phyloP scores from a whole-genome alignment of 305 asterid genomes.

The Solanum aculeatissimum region DNA sequence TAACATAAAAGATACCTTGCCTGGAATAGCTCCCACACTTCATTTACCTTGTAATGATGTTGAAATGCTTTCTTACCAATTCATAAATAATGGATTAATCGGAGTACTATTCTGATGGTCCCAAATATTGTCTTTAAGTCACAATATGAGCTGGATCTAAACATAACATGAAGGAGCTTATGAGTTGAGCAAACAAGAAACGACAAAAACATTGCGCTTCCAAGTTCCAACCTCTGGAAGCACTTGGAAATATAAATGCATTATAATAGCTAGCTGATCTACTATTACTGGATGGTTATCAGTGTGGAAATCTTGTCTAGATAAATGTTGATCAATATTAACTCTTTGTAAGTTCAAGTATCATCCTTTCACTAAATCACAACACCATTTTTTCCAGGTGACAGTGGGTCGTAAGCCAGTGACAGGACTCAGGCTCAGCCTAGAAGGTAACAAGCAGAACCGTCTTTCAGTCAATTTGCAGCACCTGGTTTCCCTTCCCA shows the following conservation, averaged over 20 bases:
- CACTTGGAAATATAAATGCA: background rate
- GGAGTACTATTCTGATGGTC: background rate
- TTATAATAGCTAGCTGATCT: background rate
- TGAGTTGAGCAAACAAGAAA: background rate
- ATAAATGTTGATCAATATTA: background rate
- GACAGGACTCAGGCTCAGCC: slow-evolving; percentile 86
- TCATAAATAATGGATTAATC: background rate
- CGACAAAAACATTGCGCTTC: background rate
- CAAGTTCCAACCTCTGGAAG: background rate
- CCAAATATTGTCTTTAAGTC: background rate
- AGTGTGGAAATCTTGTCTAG: background rate
- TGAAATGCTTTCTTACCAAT: background rate
- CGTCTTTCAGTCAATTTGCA: slow-evolving; percentile 84
- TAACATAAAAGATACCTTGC: background rate
- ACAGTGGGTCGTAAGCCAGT: slow-evolving; percentile 98
- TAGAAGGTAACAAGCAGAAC: slow-evolving; percentile 82
- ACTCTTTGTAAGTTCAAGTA: background rate
- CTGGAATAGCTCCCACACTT: background rate
- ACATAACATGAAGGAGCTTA: background rate
- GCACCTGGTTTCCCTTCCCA: slow-evolving; percentile 89
- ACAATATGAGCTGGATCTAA: background rate
- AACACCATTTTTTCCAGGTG: slow-evolving; percentile 37
- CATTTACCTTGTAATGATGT: background rate
- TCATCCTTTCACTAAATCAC: background rate
- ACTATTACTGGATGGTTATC: background rate